A percentile compares a stretch with the other conserved stretches of the same genome.
These are phyloP conservation scores for Parastagonospora avenae DNA, from an alignment of 2,329 filamentous ascomycete species.

Conservation along the genomic window DNA sequence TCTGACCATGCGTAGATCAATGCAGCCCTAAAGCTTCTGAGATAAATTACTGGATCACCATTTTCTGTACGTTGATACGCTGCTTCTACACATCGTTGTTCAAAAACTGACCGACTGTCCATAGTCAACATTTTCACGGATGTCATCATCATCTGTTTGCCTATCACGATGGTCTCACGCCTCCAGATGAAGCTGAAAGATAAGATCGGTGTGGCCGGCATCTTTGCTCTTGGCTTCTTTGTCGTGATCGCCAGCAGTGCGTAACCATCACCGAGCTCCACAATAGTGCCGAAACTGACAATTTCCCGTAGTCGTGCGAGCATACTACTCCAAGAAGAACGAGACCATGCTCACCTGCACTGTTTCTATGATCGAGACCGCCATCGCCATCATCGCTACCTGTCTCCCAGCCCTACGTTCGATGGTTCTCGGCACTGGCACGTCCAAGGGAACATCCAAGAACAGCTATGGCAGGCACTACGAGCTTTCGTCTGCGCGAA, in stretches of 20 bases:
- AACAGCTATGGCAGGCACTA: slow-evolving; percentile 29
- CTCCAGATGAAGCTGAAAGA: slow-evolving; percentile 31
- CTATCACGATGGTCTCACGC: slow-evolving; percentile 27
- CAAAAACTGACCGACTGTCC: background rate
- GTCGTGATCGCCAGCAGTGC: slow-evolving; percentile 30
- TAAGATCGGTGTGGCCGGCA: slow-evolving; percentile 24
- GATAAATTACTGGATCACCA: slow-evolving; percentile 31
- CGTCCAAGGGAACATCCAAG: slow-evolving; percentile 15
- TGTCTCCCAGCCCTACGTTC: slow-evolving; percentile 43
- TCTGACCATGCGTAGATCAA: slow-evolving; percentile 21
- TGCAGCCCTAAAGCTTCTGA: slow-evolving; percentile 21
- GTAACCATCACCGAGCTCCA: background rate
- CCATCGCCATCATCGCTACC: slow-evolving; percentile 49
- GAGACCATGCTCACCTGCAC: slow-evolving; percentile 30
- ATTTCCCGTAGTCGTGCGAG: slow-evolving; percentile 19
- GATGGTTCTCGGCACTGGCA: slow-evolving; percentile 22
- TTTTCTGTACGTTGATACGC: slow-evolving; percentile 15
- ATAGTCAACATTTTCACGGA: slow-evolving; percentile 30
- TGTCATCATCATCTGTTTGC: slow-evolving; percentile 25
- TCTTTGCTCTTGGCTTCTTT: slow-evolving; percentile 31
- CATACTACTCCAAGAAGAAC: slow-evolving; percentile 22
- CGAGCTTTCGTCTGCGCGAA: slow-evolving; percentile 23
- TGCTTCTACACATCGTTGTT: background rate
- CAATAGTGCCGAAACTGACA: slow-evolving; percentile 3
- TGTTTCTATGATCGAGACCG: slow-evolving; percentile 30